A percentile compares a stretch with the other conserved stretches of the same genome.
phyloP scores from a whole-genome alignment of 1,139 yeast genomes.

The Trichomonascaceae sp. region DNA sequence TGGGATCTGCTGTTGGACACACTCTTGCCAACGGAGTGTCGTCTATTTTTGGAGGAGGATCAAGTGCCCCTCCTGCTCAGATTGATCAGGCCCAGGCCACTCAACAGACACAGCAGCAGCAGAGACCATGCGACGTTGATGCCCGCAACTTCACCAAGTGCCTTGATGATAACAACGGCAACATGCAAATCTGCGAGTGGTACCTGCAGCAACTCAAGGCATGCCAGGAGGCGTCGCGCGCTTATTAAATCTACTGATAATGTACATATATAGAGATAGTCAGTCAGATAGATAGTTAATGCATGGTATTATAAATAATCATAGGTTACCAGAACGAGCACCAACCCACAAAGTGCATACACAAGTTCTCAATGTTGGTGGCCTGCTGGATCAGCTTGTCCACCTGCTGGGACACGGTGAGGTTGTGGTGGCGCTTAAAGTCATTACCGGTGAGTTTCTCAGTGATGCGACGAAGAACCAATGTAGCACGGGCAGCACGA shows the following conservation, averaged over 20 bases:
- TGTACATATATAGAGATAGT: too few species aligned
- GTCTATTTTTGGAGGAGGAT: conserved; percentile 76
- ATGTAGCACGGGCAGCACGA: conserved; percentile 81
- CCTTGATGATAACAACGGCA: conserved; percentile 82
- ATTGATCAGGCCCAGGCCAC: conserved; percentile 17
- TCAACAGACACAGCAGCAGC: conserved; percentile 10
- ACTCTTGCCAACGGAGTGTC: conserved; percentile 91
- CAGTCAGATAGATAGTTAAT: too few species aligned
- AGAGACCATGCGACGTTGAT: conserved; percentile 67
- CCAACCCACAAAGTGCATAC: conserved; percentile 98
- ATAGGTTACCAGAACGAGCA: conserved; percentile 93
- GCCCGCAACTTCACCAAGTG: conserved; percentile 94
- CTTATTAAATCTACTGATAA: conserved; percentile 35
- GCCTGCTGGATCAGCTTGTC: conserved; percentile 93
- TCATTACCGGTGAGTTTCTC: conserved; percentile 93
- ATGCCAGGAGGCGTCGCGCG: conserved; percentile 87
- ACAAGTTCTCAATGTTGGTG: conserved; percentile 86
- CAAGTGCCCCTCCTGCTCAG: conserved; percentile 39
- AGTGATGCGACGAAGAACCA: conserved; percentile 79
- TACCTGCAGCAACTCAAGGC: conserved; percentile 95
- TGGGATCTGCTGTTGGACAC: conserved; percentile 94
- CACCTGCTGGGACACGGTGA: conserved; percentile 82
- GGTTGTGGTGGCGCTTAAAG: conserved; percentile 54
- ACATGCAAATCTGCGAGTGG: conserved; percentile 94
- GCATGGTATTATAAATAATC: neutral